phyloP scores from a whole-genome alignment of 179 eudicot genomes.

The Amaranthus tricolor region DNA sequence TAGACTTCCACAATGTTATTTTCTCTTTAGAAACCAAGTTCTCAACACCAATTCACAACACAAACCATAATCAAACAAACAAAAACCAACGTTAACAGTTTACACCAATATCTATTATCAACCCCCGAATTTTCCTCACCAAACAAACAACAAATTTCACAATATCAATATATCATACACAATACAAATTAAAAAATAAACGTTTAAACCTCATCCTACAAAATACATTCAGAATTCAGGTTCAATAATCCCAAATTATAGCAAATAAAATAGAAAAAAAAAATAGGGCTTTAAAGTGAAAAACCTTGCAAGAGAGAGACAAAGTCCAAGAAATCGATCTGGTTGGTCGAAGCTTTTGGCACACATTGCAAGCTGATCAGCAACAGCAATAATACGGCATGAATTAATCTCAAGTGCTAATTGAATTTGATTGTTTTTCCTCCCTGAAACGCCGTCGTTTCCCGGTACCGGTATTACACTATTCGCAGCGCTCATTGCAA shows the following conservation, averaged over 20 bases:
- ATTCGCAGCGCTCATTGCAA: not conserved
- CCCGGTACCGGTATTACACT: not conserved
- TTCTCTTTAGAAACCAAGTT: too few species aligned
- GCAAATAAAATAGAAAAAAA: not conserved
- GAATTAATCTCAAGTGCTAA: constrained; percentile 16
- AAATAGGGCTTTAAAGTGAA: constrained; percentile 19
- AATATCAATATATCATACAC: not conserved
- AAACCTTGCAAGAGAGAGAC: constrained; percentile 77
- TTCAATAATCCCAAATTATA: too few species aligned
- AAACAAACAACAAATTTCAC: not conserved
- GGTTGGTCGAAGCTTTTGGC: not conserved
- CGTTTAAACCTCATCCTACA: not conserved
- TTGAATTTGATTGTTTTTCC: not conserved
- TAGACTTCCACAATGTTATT: too few species aligned
- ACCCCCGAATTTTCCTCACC: not conserved
- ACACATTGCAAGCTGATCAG: constrained; percentile 24
- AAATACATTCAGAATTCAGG: too few species aligned
- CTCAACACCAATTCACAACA: constrained; percentile 3
- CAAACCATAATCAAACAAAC: not conserved
- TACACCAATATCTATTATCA: not conserved
- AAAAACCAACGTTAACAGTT: not conserved
- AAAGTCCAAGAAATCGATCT: constrained; percentile 53
- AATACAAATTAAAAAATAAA: not conserved
- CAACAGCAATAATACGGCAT: constrained; percentile 21
- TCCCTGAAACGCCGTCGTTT: constrained; percentile 3